Conservation (phyloP, 495 filamentous ascomycete species). For the Aspergillus indologenus region DNA sequence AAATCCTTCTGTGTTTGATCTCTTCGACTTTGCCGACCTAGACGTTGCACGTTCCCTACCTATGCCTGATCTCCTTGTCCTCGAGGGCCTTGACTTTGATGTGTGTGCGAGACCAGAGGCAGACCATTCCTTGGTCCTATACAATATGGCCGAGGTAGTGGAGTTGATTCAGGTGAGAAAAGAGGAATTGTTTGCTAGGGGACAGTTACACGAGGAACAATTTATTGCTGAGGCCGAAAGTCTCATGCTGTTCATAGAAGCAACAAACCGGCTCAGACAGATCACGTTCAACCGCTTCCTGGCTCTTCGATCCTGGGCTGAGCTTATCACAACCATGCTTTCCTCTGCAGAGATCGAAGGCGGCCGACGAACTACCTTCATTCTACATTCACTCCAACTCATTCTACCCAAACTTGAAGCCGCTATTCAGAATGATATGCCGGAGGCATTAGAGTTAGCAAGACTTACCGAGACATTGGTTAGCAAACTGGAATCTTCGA, state of each 20-base stretch:
- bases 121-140: constrained; percentile 45
- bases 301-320: constrained; percentile 75
- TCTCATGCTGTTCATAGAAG: constrained; percentile 53
- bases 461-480: constrained; percentile 73
- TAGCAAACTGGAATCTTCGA: constrained; percentile 63
- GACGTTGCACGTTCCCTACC: constrained; percentile 52
- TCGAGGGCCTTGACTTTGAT: constrained; percentile 59
- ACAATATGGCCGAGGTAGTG: constrained; percentile 56
- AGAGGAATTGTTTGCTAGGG: constrained; percentile 50
- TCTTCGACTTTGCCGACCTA: constrained; percentile 85
- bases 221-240: constrained; percentile 56
- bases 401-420: constrained; percentile 81
- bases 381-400: constrained; percentile 79
- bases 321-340: constrained; percentile 73
- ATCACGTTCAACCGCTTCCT: constrained; percentile 57
- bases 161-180: constrained; percentile 56
- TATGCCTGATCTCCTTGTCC: constrained; percentile 50
- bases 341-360: constrained; percentile 71
- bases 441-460: constrained; percentile 69
- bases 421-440: constrained; percentile 59
- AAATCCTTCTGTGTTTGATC: constrained; percentile 79
- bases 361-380: constrained; percentile 64
- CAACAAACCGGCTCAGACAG: constrained; percentile 68
- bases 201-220: constrained; percentile 52
- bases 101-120: constrained; percentile 53